Conservation (phyloP, 1,284 basidiomycete genomes). For the Veloboletus limbatus region DNA sequence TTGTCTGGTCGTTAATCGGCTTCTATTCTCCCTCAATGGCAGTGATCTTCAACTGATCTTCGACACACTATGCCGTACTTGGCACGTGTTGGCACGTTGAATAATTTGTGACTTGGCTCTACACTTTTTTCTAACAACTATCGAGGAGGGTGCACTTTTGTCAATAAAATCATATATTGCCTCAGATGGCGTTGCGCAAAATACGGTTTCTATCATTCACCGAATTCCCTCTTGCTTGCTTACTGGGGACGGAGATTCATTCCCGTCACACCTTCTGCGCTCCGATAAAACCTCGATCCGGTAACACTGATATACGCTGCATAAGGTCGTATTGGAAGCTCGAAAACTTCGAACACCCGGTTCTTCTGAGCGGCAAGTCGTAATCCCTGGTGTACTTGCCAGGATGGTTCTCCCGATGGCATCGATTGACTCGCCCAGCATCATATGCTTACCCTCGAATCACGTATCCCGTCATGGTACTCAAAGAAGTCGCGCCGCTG, state of each 20-base stretch:
- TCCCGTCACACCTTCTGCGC: conserved; percentile 20
- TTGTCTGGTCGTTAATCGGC: conserved; percentile 23
- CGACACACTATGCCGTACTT: conserved; percentile 18
- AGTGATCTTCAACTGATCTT: conserved; percentile 35
- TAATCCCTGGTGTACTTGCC: conserved; percentile 15
- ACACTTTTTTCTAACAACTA: neutral
- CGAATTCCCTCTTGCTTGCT: conserved; percentile 31
- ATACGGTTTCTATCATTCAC: conserved; percentile 7
- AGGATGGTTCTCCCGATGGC: conserved; percentile 30
- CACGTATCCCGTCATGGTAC: conserved; percentile 15
- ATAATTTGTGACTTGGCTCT: neutral
- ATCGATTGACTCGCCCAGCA: conserved; percentile 30
- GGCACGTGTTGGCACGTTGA: conserved; percentile 13
- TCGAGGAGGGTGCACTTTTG: neutral
- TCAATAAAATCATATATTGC: too few species aligned
- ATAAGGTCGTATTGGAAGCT: conserved; percentile 23
- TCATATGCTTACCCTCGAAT: conserved; percentile 32
- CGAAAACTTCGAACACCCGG: conserved; percentile 13
- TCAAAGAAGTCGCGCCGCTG: conserved; percentile 26
- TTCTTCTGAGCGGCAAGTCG: conserved; percentile 17
- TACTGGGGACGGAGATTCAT: conserved; percentile 25
- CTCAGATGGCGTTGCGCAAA: conserved; percentile 7
- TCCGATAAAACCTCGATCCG: conserved; percentile 27
- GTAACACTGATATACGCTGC: conserved; percentile 10
- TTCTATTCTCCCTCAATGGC: conserved; percentile 25